A percentile compares a stretch with the other conserved stretches of the same genome.
Evolutionary conservation across 169 alveolate species (phyloP).

Genomic region (Plasmodium vinckei): DNA sequence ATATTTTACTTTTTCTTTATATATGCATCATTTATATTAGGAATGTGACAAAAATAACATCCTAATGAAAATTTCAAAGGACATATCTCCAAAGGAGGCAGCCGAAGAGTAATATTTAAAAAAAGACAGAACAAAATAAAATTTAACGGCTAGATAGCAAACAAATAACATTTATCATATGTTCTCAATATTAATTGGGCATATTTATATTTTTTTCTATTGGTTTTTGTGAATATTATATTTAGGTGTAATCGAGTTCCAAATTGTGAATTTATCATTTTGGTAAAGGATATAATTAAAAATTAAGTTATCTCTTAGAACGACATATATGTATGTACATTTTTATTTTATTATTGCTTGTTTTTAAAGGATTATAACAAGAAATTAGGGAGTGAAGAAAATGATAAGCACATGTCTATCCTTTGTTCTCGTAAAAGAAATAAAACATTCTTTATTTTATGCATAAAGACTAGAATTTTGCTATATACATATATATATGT

Average conservation of each 20-base stretch:
- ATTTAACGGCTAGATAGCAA: not conserved
- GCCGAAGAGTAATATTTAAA: constrained; percentile 55
- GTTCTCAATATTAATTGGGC: not conserved
- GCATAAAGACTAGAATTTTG: not conserved
- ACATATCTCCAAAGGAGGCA: constrained; percentile 42
- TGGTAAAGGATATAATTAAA: constrained; percentile 27
- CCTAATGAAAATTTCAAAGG: constrained; percentile 32
- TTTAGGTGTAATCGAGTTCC: constrained; percentile 41
- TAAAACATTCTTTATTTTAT: not conserved
- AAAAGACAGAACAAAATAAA: constrained; percentile 8
- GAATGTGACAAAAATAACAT: constrained; percentile 40
- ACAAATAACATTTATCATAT: not conserved
- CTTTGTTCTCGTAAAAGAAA: not conserved
- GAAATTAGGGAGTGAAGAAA: not conserved
- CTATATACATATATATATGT: not conserved
- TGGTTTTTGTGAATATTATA: not conserved
- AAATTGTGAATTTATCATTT: constrained; percentile 52
- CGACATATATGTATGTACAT: not conserved
- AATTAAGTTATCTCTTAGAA: not conserved
- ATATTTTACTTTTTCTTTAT: not conserved
- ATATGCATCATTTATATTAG: constrained; percentile 13
- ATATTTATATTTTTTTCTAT: not conserved
- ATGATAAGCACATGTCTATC: not conserved
- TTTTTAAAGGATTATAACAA: not conserved
- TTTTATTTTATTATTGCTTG: not conserved